Base-by-base conservation (phyloP, 768 basidiomycete species). In the Lentinula guzmanii region DNA sequence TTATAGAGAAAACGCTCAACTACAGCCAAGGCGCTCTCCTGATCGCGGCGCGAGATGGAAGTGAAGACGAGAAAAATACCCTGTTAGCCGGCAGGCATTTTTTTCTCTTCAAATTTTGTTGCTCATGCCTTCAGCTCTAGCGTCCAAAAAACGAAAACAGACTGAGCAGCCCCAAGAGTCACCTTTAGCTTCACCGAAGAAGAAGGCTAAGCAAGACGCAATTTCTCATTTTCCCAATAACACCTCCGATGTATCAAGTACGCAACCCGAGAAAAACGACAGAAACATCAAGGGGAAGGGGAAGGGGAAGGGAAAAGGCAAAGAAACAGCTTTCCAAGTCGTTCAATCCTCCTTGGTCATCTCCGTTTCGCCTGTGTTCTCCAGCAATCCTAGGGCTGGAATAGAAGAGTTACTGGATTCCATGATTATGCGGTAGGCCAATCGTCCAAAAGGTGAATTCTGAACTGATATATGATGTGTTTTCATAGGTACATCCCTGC, bases 371-470 rank as follows among this genome's bases (percentile, higher is more conserved):
- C 95, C 95, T 1, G 79, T 89, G 46, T 96, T 93, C 71, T 83
- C 91, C 15, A 80, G 76, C 46, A 83, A 90, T 72, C 82, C 88
- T n/a, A 77, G 81, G 9, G 76, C 73, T 43, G 95, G 95, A 6
- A 91, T 85, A 16, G 85, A 89, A 69, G 93, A 98, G 74, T 86
- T 95, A 84, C 76, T 98, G 16, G 94, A 98, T 72, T 91, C 91
- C 7, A 90, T 97, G 90, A 76, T 96, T 13, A 96, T 98, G 95
- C 86, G 91, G 95, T 95, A 69, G 66, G 83, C 74, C 21, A 35
- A 18, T n/a, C 45, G 45, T 18, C 28, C 53, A 31, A 24, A 52
- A 39, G 52, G 35, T 52, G 15, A 28, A 34, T 35, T 61, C 54
- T 50, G 15, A 52, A 61, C 24, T 46, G 18, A 11, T 21, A 21